phyloP scores from a whole-genome alignment of 2,329 filamentous ascomycete species.

The Arthrobotrys megalospora region DNA sequence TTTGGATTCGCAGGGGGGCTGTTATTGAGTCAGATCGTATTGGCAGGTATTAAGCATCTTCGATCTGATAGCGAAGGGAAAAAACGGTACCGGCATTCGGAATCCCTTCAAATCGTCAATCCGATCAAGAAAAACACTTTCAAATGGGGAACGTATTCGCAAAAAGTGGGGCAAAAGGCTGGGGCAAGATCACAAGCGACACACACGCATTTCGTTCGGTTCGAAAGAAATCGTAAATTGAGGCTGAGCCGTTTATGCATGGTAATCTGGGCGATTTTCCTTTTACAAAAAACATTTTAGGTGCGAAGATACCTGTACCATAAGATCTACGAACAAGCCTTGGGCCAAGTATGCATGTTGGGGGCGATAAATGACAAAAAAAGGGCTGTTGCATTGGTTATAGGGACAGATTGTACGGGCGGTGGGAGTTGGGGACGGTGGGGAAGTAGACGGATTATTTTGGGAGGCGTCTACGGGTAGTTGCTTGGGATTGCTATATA shows the following conservation, averaged over 20 bases:
- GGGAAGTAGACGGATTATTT: neutral
- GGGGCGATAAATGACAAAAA: constrained; percentile 32
- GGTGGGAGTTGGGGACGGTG: neutral
- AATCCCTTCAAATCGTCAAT: neutral
- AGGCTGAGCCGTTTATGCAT: constrained; percentile 29
- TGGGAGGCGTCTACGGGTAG: neutral
- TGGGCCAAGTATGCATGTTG: constrained; percentile 27
- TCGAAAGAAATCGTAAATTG: constrained; percentile 1
- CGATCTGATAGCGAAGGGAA: neutral
- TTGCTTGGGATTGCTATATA: constrained; percentile 18
- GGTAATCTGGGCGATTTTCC: constrained; percentile 7
- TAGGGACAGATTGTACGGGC: neutral
- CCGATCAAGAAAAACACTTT: neutral
- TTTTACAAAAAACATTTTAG: neutral
- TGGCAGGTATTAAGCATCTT: neutral
- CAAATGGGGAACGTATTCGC: neutral
- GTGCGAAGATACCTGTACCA: neutral
- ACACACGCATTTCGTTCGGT: constrained; percentile 24
- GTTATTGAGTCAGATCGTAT: no score
- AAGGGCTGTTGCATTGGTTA: neutral
- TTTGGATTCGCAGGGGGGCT: neutral
- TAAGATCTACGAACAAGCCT: constrained; percentile 40
- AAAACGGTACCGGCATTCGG: no score
- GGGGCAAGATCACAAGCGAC: constrained; percentile 44
- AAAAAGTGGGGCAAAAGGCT: neutral